Conservation (phyloP, 805 yeast genomes). For the Hanseniaspora jakobsenii region DNA sequence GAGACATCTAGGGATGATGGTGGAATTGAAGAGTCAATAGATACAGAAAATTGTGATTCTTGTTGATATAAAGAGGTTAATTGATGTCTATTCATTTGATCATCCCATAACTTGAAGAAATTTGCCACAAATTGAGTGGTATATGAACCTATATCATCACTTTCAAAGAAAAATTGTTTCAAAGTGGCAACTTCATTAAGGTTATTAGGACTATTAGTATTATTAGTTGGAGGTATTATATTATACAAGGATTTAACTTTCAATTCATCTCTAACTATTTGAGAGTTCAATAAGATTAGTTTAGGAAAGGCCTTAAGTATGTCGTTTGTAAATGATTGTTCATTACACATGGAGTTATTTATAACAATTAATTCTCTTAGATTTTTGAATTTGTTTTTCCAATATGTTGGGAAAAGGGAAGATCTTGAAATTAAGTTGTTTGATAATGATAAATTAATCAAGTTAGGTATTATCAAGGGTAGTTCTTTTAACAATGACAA, state of each 20-base stretch:
- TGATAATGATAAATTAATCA: constrained; percentile 68
- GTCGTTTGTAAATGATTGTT: constrained; percentile 43
- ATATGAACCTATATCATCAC: constrained; percentile 50
- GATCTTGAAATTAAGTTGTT: constrained; percentile 51
- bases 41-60: constrained; percentile 73
- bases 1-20: constrained; percentile 27
- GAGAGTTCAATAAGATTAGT: constrained; percentile 65
- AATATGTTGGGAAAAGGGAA: constrained; percentile 42
- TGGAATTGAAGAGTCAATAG: constrained; percentile 64
- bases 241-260: constrained; percentile 38
- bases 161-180: constrained; percentile 71
- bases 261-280: constrained; percentile 59
- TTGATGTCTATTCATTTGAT: constrained; percentile 44
- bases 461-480: constrained; percentile 59
- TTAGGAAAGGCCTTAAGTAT: constrained; percentile 68
- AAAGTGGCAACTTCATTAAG: constrained; percentile 18
- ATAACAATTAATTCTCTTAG: constrained; percentile 66
- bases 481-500: constrained; percentile 48
- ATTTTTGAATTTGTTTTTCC: constrained; percentile 62
- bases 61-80: constrained; percentile 63
- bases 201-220: no score
- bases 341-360: constrained; percentile 59
- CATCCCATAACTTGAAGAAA: constrained; percentile 71
- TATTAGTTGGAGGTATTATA: constrained; percentile 26
- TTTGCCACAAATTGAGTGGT: constrained; percentile 70